A percentile compares a stretch with the other conserved stretches of the same genome.
Evolutionary conservation across 1,284 basidiomycete genomes (phyloP).

Genomic region (Pseudozyma thailandica): DNA sequence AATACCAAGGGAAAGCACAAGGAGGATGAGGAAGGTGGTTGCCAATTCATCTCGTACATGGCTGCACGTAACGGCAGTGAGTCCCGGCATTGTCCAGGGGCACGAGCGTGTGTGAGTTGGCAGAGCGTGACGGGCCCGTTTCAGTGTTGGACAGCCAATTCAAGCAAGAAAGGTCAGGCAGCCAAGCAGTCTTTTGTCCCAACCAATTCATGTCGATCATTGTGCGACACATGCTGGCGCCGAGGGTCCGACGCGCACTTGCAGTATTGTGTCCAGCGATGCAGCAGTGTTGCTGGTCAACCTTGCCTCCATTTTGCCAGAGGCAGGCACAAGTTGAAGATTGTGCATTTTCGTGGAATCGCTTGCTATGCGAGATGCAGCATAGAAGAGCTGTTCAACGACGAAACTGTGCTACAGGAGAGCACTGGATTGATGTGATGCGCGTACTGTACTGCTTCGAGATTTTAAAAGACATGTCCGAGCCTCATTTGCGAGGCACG

Average conservation of each 20-base stretch:
- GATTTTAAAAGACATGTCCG: background rate
- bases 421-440: background rate
- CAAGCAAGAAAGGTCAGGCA: background rate
- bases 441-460: background rate
- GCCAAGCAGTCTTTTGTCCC: conserved; percentile 1
- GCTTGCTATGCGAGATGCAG: conserved; percentile 37
- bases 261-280: background rate
- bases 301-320: no score
- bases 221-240: conserved; percentile 14
- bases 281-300: background rate
- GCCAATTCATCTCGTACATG: background rate
- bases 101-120: background rate
- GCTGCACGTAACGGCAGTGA: background rate
- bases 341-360: conserved; percentile 2
- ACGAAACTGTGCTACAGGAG: conserved; percentile 2
- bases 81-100: background rate
- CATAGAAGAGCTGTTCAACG: conserved; percentile 27
- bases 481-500: conserved; percentile 7
- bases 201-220: conserved; percentile 26
- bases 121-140: conserved; percentile 1
- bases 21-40: background rate
- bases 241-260: conserved; percentile 13
- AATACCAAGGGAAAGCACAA: background rate
- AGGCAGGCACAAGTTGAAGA: no score
- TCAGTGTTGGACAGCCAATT: conserved; percentile 19